Evolutionary conservation across 805 yeast species (phyloP).

Genomic region (Scheffersomyces spartinae): DNA sequence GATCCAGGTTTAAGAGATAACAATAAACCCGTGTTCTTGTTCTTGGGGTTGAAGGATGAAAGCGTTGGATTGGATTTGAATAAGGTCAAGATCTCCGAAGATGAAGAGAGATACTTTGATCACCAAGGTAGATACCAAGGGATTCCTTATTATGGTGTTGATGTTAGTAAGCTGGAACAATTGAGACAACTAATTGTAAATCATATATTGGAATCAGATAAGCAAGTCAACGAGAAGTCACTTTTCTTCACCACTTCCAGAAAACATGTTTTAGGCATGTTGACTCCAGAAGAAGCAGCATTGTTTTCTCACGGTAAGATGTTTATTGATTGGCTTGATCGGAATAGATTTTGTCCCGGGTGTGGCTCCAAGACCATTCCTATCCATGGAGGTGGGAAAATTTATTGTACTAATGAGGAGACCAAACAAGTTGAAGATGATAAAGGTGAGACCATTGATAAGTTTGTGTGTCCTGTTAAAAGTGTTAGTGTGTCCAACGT

Average conservation of each 20-base stretch:
- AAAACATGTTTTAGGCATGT: slow-evolving; percentile 24
- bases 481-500: slow-evolving; percentile 51
- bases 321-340: slow-evolving; percentile 76
- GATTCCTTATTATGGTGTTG: slow-evolving; percentile 54
- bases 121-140: slow-evolving; percentile 44
- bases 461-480: slow-evolving; percentile 24
- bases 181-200: too few relatives aligned
- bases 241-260: slow-evolving; percentile 24
- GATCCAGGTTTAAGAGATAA: slow-evolving; percentile 28
- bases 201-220: too few relatives aligned
- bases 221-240: slow-evolving; percentile 4
- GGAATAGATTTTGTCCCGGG: slow-evolving; percentile 73
- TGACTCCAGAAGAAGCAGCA: slow-evolving; percentile 40
- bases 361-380: slow-evolving; percentile 63
- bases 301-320: slow-evolving; percentile 72
- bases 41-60: slow-evolving; percentile 35
- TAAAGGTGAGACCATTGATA: slow-evolving; percentile 5
- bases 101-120: slow-evolving; percentile 23
- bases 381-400: slow-evolving; percentile 57
- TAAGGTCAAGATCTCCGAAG: slow-evolving; percentile 4
- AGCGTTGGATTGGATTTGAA: slow-evolving; percentile 28
- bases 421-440: slow-evolving; percentile 8
- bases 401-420: slow-evolving; percentile 32
- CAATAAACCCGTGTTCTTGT: slow-evolving; percentile 23
- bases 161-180: slow-evolving; percentile 37